These are phyloP conservation scores for Salix brachista DNA, from an alignment of 345 rosid species.

Conservation along the genomic window DNA sequence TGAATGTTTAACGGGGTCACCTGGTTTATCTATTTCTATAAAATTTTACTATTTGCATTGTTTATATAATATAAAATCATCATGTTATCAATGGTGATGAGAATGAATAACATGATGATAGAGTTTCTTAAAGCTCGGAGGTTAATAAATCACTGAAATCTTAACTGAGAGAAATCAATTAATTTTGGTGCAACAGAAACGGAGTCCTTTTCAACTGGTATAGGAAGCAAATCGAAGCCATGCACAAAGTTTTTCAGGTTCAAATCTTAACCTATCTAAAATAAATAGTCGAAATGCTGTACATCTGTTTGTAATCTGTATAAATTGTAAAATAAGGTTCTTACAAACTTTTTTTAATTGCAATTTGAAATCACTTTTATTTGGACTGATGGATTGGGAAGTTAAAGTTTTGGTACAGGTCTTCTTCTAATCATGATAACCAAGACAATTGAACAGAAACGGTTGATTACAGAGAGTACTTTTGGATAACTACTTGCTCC, in stretches of 20 bases:
- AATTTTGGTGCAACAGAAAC: slow-evolving; percentile 73
- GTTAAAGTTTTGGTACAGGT: slow-evolving; percentile 72
- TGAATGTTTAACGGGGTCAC: background rate
- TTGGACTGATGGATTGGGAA: slow-evolving; percentile 56
- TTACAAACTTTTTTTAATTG: slow-evolving; percentile 13
- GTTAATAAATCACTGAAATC: slow-evolving; percentile 38
- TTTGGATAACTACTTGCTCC: slow-evolving; percentile 42
- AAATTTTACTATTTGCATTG: background rate
- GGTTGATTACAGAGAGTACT: slow-evolving; percentile 39
- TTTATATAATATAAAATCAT: background rate
- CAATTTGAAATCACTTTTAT: slow-evolving; percentile 36
- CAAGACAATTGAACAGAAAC: slow-evolving; percentile 46
- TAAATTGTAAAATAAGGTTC: slow-evolving; percentile 25
- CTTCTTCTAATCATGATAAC: slow-evolving; percentile 46
- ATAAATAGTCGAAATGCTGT: slow-evolving; percentile 42
- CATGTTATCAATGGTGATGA: background rate
- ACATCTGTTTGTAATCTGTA: slow-evolving; percentile 35
- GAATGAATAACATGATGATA: slow-evolving; percentile 16
- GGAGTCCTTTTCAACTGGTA: slow-evolving; percentile 75
- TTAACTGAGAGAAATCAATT: slow-evolving; percentile 58
- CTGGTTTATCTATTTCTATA: background rate
- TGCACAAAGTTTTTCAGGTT: slow-evolving; percentile 99
- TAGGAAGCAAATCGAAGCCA: slow-evolving; percentile 97
- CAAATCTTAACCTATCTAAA: slow-evolving; percentile 65
- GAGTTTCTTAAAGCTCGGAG: slow-evolving; percentile 26